phyloP scores from a whole-genome alignment of 805 yeast species.

The Candida silvatica region DNA sequence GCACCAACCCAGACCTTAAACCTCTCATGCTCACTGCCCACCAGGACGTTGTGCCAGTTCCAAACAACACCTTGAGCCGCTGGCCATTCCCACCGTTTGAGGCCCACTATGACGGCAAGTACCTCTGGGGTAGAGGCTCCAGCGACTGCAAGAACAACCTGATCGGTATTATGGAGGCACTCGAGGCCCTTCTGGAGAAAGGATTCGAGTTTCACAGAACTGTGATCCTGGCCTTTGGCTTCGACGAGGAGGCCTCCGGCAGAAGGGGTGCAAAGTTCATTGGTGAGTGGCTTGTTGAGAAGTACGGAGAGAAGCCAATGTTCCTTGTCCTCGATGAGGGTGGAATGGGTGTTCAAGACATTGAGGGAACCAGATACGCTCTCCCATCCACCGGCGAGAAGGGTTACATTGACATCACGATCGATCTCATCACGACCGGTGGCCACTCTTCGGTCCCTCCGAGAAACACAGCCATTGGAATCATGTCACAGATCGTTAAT shows the following conservation, averaged over 20 bases:
- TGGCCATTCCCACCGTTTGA: slow-evolving; percentile 64
- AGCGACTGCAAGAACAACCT: slow-evolving; percentile 64
- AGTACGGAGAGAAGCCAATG: slow-evolving; percentile 50
- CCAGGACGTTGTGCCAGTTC: slow-evolving; percentile 77
- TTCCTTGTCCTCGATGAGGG: slow-evolving; percentile 70
- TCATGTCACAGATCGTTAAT: slow-evolving; percentile 47
- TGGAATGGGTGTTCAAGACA: slow-evolving; percentile 27
- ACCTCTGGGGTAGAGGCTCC: slow-evolving; percentile 68
- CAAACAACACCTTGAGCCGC: slow-evolving; percentile 38
- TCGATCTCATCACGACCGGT: slow-evolving; percentile 53
- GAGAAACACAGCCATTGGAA: slow-evolving; percentile 68
- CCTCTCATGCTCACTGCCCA: slow-evolving; percentile 67
- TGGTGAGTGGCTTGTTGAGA: slow-evolving; percentile 34
- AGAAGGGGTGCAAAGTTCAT: slow-evolving; percentile 48
- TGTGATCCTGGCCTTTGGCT: slow-evolving; percentile 56
- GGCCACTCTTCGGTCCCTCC: slow-evolving; percentile 83
- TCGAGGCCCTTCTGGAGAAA: slow-evolving; percentile 41
- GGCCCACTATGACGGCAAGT: slow-evolving; percentile 55
- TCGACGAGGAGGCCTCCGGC: slow-evolving; percentile 71
- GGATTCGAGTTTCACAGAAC: slow-evolving; percentile 53
- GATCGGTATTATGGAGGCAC: slow-evolving; percentile 53
- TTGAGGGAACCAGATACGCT: slow-evolving; percentile 41
- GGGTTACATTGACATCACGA: slow-evolving; percentile 36
- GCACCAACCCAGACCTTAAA: slow-evolving; percentile 39
- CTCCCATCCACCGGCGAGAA: slow-evolving; percentile 54